Evolutionary conservation across 148 eudicot genomes (phyloP).

Genomic region (Talinum fruticosum): DNA sequence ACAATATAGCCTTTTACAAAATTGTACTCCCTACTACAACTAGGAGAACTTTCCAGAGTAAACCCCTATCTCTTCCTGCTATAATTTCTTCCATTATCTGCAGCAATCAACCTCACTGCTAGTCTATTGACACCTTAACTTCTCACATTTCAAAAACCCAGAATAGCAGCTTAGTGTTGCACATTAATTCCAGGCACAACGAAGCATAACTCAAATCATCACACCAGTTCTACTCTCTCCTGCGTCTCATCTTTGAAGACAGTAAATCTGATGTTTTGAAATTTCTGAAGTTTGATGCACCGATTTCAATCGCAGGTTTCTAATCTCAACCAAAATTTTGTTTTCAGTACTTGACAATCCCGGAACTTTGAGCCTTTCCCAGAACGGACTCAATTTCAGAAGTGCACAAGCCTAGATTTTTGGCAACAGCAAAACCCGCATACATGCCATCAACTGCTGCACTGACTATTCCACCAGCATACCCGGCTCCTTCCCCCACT

Average conservation of each 20-base stretch:
- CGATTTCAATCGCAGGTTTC: neutral
- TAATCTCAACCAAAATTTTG: neutral
- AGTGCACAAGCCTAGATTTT: conserved; percentile 56
- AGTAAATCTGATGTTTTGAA: neutral
- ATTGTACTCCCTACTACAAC: neutral
- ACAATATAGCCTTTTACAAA: neutral
- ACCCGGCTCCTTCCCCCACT: conserved; percentile 96
- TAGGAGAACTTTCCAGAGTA: neutral
- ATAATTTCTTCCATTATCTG: neutral
- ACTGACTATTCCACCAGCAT: conserved; percentile 94
- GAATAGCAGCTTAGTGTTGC: too few species aligned
- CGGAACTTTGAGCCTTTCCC: conserved; percentile 71
- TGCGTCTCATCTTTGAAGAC: neutral
- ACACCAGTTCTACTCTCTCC: neutral
- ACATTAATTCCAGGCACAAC: neutral
- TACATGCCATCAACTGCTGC: conserved; percentile 98
- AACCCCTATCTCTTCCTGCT: neutral
- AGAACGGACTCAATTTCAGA: conserved; percentile 51
- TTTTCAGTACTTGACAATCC: conserved; percentile 47
- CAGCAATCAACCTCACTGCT: neutral
- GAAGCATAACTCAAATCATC: neutral
- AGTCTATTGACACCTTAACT: neutral
- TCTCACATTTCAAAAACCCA: neutral
- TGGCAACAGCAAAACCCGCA: conserved; percentile 88
- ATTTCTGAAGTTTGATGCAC: neutral